Evolutionary conservation across 179 eudicot genomes (phyloP), one percentile per base, ranked within the genome.

Genomic region (Dionaea muscipula): DNA sequence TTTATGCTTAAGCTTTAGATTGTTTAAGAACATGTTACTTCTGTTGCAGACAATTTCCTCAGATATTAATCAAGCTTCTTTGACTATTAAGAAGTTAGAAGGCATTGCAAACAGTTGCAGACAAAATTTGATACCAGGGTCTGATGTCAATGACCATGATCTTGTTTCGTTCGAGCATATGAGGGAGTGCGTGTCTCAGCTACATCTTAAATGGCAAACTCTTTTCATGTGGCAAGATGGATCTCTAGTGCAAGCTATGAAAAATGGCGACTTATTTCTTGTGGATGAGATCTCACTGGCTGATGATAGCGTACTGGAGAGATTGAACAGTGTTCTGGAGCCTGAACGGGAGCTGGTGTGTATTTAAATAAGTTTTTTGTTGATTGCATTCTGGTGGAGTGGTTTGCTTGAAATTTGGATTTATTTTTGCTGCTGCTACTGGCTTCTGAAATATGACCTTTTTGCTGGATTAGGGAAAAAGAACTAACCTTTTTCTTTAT

Each of bases 221-320:
- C 78, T 93, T 59, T 93, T 93, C 66, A 57, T 57, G 60, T 93
- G 99, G 99, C 94, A 88, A 75, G 96, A 93, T 75, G 99, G 99
- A 47, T 85, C 99, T 14, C 93, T 93, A 51, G 88, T 93, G 65
- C 68, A 81, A 68, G 94, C 99, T 66, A 93, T 93, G 99, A 88
- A 81, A 74, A 73, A 69, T 24, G 99, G 94, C 26, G 86, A 85
- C 61, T 58, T 93, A 25, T 74, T 93, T 68, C 96, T 93, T 68
- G 99, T 88, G 57, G 99, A 93, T 59, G 99, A 93, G 69, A 88
- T 93, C 55, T 93, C 99, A 46, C 76, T 93, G 72, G 99, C 99
- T 19, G 99, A 93, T 79, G 99, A 93, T 56, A 88, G 99, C 63
- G 96, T 93, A 27, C 82, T 93, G 45, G 99, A 93, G 76, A 81